Evolutionary conservation across 78 protist species (phyloP), one percentile per base, ranked within the genome.

Genomic region (Dictyostelium firmibasis): DNA sequence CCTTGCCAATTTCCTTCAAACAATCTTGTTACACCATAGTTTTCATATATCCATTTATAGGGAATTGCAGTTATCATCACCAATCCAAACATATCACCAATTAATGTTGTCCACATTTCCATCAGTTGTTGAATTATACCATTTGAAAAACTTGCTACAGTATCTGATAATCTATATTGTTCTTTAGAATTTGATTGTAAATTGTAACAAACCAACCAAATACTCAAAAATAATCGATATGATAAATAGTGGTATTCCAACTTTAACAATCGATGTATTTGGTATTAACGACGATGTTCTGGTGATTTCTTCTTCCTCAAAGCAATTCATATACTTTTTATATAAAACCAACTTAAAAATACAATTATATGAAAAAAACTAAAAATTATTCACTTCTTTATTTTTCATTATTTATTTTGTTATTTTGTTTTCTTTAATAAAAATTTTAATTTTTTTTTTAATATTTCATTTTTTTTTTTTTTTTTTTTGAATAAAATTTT

Each of bases 51-150:
- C 47, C 47, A 74, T 74, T 35, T 74, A 74, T 74, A 74, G 0
- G 81, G 81, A 74, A 74, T 74, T 1, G 81, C 81, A 1, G 81
- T 74, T 33, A 74, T 74, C 81, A 74, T 74, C 18, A 35, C 47
- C 41, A 74, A 74, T 1, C 41, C 43, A 74, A 74, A 74, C 47
- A 29, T 27, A 13, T 74, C 81, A 35, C 81, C 81, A 20, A 74
- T 29, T 27, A 31, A 20, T 35, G 81, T 74, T 35, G 81, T 74
- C 81, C 81, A 74, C 41, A 74, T 31, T 74, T 74, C 81, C 31
- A 74, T 74, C 41, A 74, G 20, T 74, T 74, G 81, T 74, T 74
- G 81, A 35, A 74, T 20, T 18, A 74, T 33, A 14, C 81, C 81
- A 74, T 74, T 74, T 16, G 53, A 35, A 29, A 74, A 74, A 74